Evolutionary conservation across 1,139 yeast species (phyloP), one percentile per base, ranked within the genome.

Genomic region (Yamadazyma jaroonii): DNA sequence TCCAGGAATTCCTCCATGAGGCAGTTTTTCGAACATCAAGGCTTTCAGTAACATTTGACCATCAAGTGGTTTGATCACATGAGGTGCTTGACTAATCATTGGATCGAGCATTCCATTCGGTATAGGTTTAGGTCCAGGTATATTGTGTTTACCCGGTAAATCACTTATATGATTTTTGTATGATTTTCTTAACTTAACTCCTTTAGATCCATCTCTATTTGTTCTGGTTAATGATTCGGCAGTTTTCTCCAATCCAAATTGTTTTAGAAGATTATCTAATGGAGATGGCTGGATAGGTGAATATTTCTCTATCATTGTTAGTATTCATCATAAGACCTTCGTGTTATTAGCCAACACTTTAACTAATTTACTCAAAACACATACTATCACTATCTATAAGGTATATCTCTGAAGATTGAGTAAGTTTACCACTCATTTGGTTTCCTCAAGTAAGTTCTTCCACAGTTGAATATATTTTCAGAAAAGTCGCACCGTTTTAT

Each of bases 151-250:
- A 1, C 97, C 97, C 0, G 96, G 86, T 26, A 92, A 66, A 50
- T 90, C 97, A 25, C 75, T 72, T 12, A 92, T 84, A 55, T 90
- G 97, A 48, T 89, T 89, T 59, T 90, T 92, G 64, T 90, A 92
- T 0, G 96, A 87, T 61, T 92, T 92, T 51, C 98, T 74, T 39
- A 92, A 72, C 62, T 92, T 92, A 29, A 88, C 89, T 35, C 96
- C 96, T 52, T 86, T 89, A 1, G 92, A 76, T 0, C 96, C 96
- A 49, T 84, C 94, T 2, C 88, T 82, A 49, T 86, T 89, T n/a
- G 84, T 74, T 52, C 98, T 74, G 2, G 96, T 95, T 34, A 92
- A 82, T 5, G 95, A 81, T 36, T 76, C 68, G 1, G 96, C 87
- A 17, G 90, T 66, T 3, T 73, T 74, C 31, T 76, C 77, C 31